Evolutionary conservation across 257 asterid genomes (phyloP), one percentile per base, ranked within the genome.

Genomic region (Sherardia arvensis): DNA sequence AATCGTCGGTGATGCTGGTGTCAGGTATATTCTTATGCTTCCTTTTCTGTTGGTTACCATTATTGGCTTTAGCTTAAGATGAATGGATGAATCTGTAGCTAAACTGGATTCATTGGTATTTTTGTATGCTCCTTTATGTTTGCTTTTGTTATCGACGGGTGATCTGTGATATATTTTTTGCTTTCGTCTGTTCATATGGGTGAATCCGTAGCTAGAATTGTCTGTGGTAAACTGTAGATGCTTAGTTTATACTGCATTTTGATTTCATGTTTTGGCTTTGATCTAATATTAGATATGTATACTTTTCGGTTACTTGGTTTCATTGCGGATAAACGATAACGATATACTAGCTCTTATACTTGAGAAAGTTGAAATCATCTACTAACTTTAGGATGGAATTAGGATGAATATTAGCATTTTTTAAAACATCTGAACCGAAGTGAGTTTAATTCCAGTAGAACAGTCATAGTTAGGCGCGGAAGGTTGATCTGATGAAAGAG

Each of bases 1-100:
- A 64, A 85, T 83, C 4, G 92, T 83, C 25, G 90, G 90, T 20
- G 94, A 85, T 77, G 85, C 87, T n/a, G 87, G 86, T 68, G 88
- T 82, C 30, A 76, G 88, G 92, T 82, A 76, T 43, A 43, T 43
- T 3, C 51, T 14, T 1, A 43, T 25, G n/a, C 33, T 25, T 25
- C 18, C 33, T 54, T 10, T 20, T n/a, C 8, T 30, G 45, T 40
- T 4, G 21, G 18, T 32, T 30, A 0, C 33, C 3, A 0, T 59
- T 30, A 2, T 55, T 63, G 1, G 22, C 4, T 18, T 20, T n/a
- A n/a, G n/a, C n/a, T n/a, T n/a, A n/a, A n/a, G n/a, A n/a, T n/a
- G n/a, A n/a, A n/a, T n/a, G n/a, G n/a, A n/a, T n/a, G n/a, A n/a
- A n/a, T n/a, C n/a, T n/a, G n/a, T n/a, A n/a, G n/a, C n/a, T n/a